Evolutionary conservation across 1,139 yeast species (phyloP).

Genomic region (Debaryomyces udenii): DNA sequence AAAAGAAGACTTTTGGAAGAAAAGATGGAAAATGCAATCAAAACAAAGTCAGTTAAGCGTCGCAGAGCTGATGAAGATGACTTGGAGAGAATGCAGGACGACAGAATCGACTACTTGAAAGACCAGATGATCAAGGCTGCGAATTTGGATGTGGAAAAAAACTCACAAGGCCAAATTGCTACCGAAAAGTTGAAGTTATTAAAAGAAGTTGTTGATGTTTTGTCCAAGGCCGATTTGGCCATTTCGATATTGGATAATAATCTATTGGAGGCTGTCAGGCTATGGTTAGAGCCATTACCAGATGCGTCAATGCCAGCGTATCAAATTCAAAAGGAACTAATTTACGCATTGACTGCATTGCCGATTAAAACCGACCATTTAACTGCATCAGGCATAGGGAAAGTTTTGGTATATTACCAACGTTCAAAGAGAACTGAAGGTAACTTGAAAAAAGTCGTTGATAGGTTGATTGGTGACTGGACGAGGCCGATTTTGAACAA

Average conservation of each 20-base stretch:
- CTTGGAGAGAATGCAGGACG: slow-evolving; percentile 93
- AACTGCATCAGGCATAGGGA: slow-evolving; percentile 92
- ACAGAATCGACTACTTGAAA: slow-evolving; percentile 75
- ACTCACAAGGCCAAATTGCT: slow-evolving; percentile 77
- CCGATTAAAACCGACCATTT: slow-evolving; percentile 96
- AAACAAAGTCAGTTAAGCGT: slow-evolving; percentile 61
- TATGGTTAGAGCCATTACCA: slow-evolving; percentile 98
- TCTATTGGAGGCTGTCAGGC: slow-evolving; percentile 86
- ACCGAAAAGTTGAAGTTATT: slow-evolving; percentile 82
- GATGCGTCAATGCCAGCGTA: slow-evolving; percentile 97
- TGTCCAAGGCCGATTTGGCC: slow-evolving; percentile 82
- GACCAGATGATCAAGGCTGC: slow-evolving; percentile 96
- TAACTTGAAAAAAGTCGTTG: slow-evolving; percentile 82
- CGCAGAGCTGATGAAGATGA: slow-evolving; percentile 84
- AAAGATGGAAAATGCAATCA: slow-evolving; percentile 74
- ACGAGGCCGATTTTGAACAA: slow-evolving; percentile 97
- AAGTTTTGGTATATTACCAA: slow-evolving; percentile 91
- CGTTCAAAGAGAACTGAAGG: slow-evolving; percentile 89
- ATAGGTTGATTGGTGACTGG: slow-evolving; percentile 93
- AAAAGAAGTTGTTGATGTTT: slow-evolving; percentile 73
- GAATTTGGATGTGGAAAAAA: slow-evolving; percentile 82
- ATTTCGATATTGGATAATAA: slow-evolving; percentile 95
- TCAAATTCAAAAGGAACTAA: slow-evolving; percentile 89
- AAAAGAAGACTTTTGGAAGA: slow-evolving; percentile 81
- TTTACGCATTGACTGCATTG: slow-evolving; percentile 69